Evolutionary conservation across 139 green algal species (phyloP).

Genomic region (Yamagishiella unicocca): DNA sequence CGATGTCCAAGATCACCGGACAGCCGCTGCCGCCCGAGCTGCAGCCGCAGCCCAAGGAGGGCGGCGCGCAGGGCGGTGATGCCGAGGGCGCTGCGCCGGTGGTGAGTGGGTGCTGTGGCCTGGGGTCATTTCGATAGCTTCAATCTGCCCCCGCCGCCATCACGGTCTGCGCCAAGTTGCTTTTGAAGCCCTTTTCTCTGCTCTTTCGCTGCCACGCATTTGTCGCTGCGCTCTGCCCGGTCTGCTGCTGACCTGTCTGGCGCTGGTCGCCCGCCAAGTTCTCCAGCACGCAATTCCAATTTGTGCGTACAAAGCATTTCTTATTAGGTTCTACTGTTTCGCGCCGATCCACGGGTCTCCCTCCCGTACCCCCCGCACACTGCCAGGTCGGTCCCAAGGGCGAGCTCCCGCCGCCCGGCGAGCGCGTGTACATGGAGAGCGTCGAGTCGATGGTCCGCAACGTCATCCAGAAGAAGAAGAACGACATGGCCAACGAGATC

Average conservation of each 20-base stretch:
- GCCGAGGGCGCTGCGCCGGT: background rate
- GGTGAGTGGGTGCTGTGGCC: background rate
- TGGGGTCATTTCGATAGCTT: too few species aligned
- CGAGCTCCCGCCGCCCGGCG: slow-evolving; percentile 14
- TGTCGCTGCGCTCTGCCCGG: too few species aligned
- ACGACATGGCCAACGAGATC: slow-evolving; percentile 98
- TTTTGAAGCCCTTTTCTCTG: too few species aligned
- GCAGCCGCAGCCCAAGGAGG: background rate
- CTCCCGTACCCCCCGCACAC: background rate
- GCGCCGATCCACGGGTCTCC: too few species aligned
- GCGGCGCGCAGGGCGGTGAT: background rate
- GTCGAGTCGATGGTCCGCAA: slow-evolving; percentile 97
- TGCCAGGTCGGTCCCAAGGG: background rate
- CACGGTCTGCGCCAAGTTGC: too few species aligned
- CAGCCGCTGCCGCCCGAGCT: slow-evolving; percentile 17
- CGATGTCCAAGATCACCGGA: slow-evolving; percentile 31
- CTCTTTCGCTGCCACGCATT: too few species aligned
- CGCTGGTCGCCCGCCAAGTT: too few species aligned
- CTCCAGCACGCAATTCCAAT: too few species aligned
- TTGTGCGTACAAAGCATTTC: too few species aligned
- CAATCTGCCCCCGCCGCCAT: too few species aligned
- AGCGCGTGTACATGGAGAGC: slow-evolving; percentile 82
- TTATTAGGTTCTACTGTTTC: too few species aligned
- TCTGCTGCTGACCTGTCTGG: too few species aligned
- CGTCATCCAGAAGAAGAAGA: slow-evolving; percentile 98